Conservation (phyloP, 768 basidiomycete genomes). For the Leccinum pellstonianum region DNA sequence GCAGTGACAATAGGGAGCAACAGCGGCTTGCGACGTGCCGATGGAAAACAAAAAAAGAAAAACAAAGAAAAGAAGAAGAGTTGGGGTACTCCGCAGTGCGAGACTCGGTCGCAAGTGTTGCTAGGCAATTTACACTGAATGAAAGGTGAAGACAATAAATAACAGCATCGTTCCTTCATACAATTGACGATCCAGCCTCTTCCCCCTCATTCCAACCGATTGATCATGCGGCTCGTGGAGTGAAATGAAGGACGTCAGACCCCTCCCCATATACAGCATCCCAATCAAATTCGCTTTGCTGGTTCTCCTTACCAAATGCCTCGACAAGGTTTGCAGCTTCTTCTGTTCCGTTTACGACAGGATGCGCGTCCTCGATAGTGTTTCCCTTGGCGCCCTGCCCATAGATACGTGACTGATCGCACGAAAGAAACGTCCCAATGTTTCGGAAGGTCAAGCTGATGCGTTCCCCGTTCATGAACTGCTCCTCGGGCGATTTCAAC, state of each 20-base stretch:
- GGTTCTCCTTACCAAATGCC: slow-evolving; percentile 77
- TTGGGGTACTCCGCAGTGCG: background rate
- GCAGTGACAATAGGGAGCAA: background rate
- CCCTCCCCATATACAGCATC: slow-evolving; percentile 61
- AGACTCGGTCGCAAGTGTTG: slow-evolving; percentile 18
- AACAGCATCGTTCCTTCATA: slow-evolving; percentile 26
- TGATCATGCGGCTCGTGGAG: slow-evolving; percentile 19
- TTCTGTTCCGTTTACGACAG: slow-evolving; percentile 51
- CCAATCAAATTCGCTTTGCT: slow-evolving; percentile 70
- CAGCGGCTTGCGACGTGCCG: background rate
- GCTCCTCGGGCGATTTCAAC: slow-evolving; percentile 57
- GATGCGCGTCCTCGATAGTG: slow-evolving; percentile 48
- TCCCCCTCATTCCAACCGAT: slow-evolving; percentile 6
- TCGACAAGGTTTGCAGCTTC: slow-evolving; percentile 50
- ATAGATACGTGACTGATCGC: slow-evolving; percentile 53
- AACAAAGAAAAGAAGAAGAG: background rate
- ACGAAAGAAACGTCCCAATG: slow-evolving; percentile 72
- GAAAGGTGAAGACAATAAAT: slow-evolving; percentile 18
- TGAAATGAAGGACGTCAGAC: slow-evolving; percentile 67
- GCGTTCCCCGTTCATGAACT: slow-evolving; percentile 54
- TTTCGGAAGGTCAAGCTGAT: slow-evolving; percentile 80
- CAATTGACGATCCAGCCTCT: slow-evolving; percentile 17
- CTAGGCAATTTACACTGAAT: slow-evolving; percentile 21
- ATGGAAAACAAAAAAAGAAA: background rate
- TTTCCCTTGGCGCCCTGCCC: slow-evolving; percentile 75